phyloP scores from a whole-genome alignment of 78 protist species.

The Planoprotostelium fungivorum region DNA sequence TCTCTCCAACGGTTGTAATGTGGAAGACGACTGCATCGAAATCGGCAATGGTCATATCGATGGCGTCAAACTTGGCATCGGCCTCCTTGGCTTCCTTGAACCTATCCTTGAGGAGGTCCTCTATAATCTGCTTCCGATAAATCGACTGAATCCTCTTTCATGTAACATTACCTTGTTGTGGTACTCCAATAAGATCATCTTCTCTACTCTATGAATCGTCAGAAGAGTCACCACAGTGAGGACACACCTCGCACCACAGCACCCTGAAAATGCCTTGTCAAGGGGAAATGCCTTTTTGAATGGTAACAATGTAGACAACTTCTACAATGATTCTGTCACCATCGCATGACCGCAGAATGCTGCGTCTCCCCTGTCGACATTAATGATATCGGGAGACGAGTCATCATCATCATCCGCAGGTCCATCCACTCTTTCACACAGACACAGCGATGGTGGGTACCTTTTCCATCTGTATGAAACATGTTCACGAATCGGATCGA shows the following conservation, averaged over 20 bases:
- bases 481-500: too few relatives aligned
- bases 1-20: constrained; percentile 25
- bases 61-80: neutral
- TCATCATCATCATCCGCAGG: too few relatives aligned
- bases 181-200: neutral
- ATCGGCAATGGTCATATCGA: constrained; percentile 46
- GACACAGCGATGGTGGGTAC: too few relatives aligned
- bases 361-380: too few relatives aligned
- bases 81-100: constrained; percentile 7
- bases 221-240: neutral
- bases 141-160: neutral
- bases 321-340: too few relatives aligned
- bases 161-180: constrained; percentile 1
- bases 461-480: too few relatives aligned
- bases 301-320: too few relatives aligned
- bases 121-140: neutral
- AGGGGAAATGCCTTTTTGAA: neutral
- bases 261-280: neutral
- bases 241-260: neutral
- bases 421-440: too few relatives aligned
- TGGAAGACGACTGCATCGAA: constrained; percentile 75
- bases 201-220: neutral
- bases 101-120: neutral
- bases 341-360: too few relatives aligned
- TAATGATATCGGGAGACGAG: too few relatives aligned